Evolutionary conservation across 2,329 filamentous ascomycete genomes (phyloP).

Genomic region (Ophiostoma tasmaniense): DNA sequence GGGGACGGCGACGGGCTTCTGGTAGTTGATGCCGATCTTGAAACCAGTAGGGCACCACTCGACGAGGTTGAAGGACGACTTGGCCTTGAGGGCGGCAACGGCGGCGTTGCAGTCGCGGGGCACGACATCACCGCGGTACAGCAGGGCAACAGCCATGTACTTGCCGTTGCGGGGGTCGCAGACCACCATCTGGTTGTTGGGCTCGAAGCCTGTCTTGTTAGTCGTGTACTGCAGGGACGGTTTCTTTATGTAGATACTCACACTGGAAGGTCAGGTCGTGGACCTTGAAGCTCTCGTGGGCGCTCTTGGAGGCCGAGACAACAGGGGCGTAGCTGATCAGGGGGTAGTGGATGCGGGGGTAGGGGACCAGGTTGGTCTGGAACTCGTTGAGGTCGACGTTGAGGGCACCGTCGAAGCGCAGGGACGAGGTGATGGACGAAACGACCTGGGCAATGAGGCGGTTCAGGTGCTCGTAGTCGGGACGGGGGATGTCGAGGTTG

Average conservation of each 20-base stretch:
- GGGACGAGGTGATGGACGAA: constrained; percentile 64
- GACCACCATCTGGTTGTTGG: constrained; percentile 72
- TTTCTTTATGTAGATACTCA: too few species aligned
- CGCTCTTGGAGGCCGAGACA: constrained; percentile 64
- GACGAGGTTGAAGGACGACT: constrained; percentile 63
- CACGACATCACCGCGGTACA: constrained; percentile 65
- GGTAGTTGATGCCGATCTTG: constrained; percentile 69
- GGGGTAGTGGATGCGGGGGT: constrained; percentile 66
- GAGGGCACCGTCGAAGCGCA: constrained; percentile 64
- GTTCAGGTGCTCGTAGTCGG: constrained; percentile 64
- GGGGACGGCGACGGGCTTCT: constrained; percentile 55
- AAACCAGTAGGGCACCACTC: constrained; percentile 70
- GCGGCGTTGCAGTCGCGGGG: constrained; percentile 61
- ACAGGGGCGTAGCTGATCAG: constrained; percentile 66
- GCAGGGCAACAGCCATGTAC: constrained; percentile 66
- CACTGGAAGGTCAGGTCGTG: constrained; percentile 67
- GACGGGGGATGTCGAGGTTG: constrained; percentile 61
- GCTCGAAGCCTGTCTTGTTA: constrained; percentile 53
- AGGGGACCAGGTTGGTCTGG: constrained; percentile 68
- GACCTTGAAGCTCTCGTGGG: constrained; percentile 82
- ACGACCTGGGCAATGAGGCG: constrained; percentile 66
- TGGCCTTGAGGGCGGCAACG: constrained; percentile 60
- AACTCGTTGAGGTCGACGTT: constrained; percentile 71
- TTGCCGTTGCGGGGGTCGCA: constrained; percentile 67
- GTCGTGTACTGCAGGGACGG: too few species aligned